A percentile compares a stretch with the other conserved stretches of the same genome.
phyloP scores from a whole-genome alignment of 352 stramenopile genomes.

The Globisporangium irregulare region DNA sequence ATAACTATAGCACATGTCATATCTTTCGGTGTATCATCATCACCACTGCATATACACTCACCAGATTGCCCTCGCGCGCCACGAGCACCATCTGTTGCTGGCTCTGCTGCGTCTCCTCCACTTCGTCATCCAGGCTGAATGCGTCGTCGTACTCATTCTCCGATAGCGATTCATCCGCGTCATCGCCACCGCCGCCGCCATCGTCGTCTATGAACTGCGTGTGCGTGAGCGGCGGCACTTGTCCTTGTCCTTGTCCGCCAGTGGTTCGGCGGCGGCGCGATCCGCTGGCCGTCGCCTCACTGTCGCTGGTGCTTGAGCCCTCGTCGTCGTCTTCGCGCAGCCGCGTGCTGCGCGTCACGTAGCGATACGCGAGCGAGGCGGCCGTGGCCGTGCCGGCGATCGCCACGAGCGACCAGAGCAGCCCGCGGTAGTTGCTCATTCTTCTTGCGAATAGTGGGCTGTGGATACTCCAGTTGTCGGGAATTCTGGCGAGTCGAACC shows the following conservation, averaged over 20 bases:
- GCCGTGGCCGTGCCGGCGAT: constrained; percentile 67
- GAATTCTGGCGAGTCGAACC: background rate
- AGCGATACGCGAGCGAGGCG: constrained; percentile 57
- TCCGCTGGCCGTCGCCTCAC: background rate
- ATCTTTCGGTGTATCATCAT: background rate
- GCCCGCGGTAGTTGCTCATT: constrained; percentile 48
- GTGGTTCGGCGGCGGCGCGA: constrained; percentile 7
- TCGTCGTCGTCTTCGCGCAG: constrained; percentile 20
- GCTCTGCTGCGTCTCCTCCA: constrained; percentile 16
- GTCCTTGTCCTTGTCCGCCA: background rate
- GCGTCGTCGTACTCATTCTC: constrained; percentile 38
- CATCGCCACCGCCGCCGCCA: constrained; percentile 19
- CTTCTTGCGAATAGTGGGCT: background rate
- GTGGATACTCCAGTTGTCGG: background rate
- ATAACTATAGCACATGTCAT: background rate
- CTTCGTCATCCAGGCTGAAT: constrained; percentile 20
- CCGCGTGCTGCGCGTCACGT: constrained; percentile 43
- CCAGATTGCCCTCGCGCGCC: constrained; percentile 48
- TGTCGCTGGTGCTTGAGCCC: background rate
- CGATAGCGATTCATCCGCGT: constrained; percentile 38
- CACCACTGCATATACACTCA: constrained; percentile 16
- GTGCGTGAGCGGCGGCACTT: constrained; percentile 3
- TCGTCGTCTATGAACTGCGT: constrained; percentile 19
- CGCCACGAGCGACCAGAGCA: constrained; percentile 61
- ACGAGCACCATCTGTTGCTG: constrained; percentile 47